A percentile compares a stretch with the other conserved stretches of the same genome.
Evolutionary conservation across 164 flowering plant species (phyloP).

Genomic region (Piper longum): DNA sequence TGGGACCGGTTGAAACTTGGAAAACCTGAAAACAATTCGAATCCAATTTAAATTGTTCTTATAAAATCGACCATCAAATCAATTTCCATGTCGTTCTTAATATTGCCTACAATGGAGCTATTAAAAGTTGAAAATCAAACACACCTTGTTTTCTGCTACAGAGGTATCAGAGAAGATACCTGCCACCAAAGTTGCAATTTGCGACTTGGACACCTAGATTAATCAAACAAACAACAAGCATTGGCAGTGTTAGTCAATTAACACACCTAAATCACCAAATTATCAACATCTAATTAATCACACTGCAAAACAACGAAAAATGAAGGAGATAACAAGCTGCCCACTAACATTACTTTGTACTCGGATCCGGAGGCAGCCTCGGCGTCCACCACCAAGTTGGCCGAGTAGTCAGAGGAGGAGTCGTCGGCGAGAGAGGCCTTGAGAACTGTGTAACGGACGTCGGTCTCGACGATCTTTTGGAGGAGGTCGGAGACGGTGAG

Average conservation of each 20-base stretch:
- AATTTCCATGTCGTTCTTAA: too few species aligned
- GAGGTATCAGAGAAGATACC: conserved; percentile 69
- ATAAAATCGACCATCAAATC: too few species aligned
- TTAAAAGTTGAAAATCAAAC: not conserved
- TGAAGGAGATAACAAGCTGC: conserved; percentile 8
- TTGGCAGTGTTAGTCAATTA: not conserved
- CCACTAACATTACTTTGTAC: conserved; percentile 99
- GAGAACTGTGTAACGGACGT: conserved; percentile 56
- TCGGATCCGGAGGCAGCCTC: conserved; percentile 46
- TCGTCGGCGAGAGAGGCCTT: conserved; percentile 69
- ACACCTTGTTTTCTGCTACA: conserved; percentile 86
- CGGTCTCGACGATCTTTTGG: conserved; percentile 42
- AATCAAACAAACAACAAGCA: not conserved
- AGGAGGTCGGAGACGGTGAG: conserved; percentile 47
- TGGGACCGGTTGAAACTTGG: conserved; percentile 61
- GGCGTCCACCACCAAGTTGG: conserved; percentile 53
- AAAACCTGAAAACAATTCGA: conserved; percentile 44
- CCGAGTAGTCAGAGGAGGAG: conserved; percentile 49
- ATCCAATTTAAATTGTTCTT: not conserved
- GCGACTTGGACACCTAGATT: conserved; percentile 52
- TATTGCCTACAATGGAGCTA: too few species aligned
- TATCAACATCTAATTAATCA: too few species aligned
- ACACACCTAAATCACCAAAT: not conserved
- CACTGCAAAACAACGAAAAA: not conserved
- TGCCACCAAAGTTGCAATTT: conserved; percentile 72